Evolutionary conservation across 495 filamentous ascomycete species (phyloP).

Genomic region (Astrothelium subdiscretum): DNA sequence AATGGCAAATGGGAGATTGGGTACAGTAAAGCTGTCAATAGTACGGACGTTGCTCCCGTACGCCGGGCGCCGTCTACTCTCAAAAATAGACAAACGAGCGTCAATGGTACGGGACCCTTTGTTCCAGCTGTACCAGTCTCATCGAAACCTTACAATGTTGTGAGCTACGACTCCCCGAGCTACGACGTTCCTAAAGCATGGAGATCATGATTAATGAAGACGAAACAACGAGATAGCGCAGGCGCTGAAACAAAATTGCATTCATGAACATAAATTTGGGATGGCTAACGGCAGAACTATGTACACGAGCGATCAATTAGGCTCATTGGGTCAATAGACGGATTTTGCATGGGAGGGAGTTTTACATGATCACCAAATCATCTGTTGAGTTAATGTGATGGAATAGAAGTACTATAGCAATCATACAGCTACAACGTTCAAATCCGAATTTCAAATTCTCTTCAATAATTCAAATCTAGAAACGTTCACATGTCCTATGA

Average conservation of each 20-base stretch:
- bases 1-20: not conserved
- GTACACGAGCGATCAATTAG: not conserved
- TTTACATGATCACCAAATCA: not conserved
- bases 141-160: not conserved
- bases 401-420: not conserved
- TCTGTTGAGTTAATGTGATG: not conserved
- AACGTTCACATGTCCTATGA: too few species aligned
- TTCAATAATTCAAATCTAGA: not conserved
- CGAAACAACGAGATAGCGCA: not conserved
- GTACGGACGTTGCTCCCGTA: not conserved
- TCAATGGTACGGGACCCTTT: not conserved
- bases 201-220: not conserved
- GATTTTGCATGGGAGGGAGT: not conserved
- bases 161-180: not conserved
- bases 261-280: constrained; percentile 2
- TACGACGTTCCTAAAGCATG: not conserved
- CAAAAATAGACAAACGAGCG: not conserved
- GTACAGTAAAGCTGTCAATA: not conserved
- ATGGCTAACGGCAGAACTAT: not conserved
- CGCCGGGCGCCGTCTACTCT: not conserved
- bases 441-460: not conserved
- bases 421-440: not conserved
- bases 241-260: not conserved
- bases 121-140: not conserved
- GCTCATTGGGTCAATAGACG: not conserved